Evolutionary conservation across 148 eudicot genomes (phyloP).

Genomic region (Selenicereus undatus): DNA sequence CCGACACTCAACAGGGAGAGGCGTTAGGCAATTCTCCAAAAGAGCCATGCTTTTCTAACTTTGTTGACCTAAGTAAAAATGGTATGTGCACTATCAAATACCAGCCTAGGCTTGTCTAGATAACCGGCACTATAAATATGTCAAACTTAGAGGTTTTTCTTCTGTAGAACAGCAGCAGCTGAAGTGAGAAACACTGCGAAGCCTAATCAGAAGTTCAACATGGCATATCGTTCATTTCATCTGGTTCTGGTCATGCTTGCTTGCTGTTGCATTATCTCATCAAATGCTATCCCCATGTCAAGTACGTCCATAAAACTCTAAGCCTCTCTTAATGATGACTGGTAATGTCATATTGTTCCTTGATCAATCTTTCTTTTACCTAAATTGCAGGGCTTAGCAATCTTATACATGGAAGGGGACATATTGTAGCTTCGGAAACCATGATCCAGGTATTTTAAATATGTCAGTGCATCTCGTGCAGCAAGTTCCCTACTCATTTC

Average conservation of each 20-base stretch:
- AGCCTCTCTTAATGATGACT: neutral
- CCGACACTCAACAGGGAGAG: slow-evolving; percentile 22
- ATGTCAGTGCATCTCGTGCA: neutral
- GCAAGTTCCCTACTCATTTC: neutral
- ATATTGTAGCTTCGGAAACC: neutral
- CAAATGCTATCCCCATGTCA: slow-evolving; percentile 36
- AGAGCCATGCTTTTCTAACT: slow-evolving; percentile 13
- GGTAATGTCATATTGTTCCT: neutral
- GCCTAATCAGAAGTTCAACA: slow-evolving; percentile 8
- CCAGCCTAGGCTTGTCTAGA: neutral
- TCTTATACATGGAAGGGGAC: slow-evolving; percentile 20
- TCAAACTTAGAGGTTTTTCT: neutral
- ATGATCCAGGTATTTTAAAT: slow-evolving; percentile 29
- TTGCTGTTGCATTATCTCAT: slow-evolving; percentile 34
- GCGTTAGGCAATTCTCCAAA: slow-evolving; percentile 27
- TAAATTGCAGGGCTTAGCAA: slow-evolving; percentile 32
- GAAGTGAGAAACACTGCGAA: neutral
- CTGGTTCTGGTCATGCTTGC: slow-evolving; percentile 29
- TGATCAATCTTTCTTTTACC: neutral
- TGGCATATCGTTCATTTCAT: slow-evolving; percentile 29
- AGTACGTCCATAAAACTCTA: slow-evolving; percentile 30
- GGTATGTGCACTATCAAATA: slow-evolving; percentile 12
- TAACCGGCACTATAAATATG: slow-evolving; percentile 22
- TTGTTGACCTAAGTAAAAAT: slow-evolving; percentile 17
- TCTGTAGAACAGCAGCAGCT: neutral